Evolutionary conservation across 2,329 filamentous ascomycete species (phyloP).

Genomic region (Neospermospora avenae): DNA sequence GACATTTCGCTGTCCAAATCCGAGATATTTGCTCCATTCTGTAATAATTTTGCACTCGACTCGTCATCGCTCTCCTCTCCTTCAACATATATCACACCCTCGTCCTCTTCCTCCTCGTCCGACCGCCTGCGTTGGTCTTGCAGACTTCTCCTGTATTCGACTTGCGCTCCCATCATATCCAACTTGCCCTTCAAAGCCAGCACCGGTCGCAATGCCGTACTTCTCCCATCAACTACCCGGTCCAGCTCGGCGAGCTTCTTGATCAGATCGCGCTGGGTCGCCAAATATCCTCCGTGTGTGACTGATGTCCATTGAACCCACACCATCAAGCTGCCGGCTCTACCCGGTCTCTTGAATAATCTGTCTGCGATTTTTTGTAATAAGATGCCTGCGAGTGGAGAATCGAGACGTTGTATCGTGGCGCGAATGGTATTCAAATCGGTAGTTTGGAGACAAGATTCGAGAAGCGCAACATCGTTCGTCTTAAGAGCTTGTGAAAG

Average conservation of each 20-base stretch:
- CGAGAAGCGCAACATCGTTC: slow-evolving; percentile 84
- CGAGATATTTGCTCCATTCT: slow-evolving; percentile 26
- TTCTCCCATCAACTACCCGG: slow-evolving; percentile 82
- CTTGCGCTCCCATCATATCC: slow-evolving; percentile 88
- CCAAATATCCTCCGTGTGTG: slow-evolving; percentile 86
- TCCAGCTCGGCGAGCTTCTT: slow-evolving; percentile 75
- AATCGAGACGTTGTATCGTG: slow-evolving; percentile 89
- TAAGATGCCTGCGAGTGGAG: slow-evolving; percentile 72
- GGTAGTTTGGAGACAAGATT: slow-evolving; percentile 82
- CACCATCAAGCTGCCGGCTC: slow-evolving; percentile 84
- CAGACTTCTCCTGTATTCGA: slow-evolving; percentile 72
- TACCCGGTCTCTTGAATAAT: slow-evolving; percentile 80
- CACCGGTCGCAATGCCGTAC: slow-evolving; percentile 76
- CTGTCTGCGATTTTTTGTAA: slow-evolving; percentile 83
- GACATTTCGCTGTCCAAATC: slow-evolving; percentile 34
- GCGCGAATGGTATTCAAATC: slow-evolving; percentile 75
- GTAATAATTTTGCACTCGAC: slow-evolving; percentile 46
- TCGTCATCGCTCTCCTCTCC: slow-evolving; percentile 61
- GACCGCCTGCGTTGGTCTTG: slow-evolving; percentile 44
- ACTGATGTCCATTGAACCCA: slow-evolving; percentile 97
- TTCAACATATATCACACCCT: slow-evolving; percentile 81
- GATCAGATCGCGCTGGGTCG: slow-evolving; percentile 79
- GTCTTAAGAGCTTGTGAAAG: slow-evolving; percentile 89
- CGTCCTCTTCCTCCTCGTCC: slow-evolving; percentile 46
- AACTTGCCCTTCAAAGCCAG: slow-evolving; percentile 91